Base-by-base conservation (phyloP, 345 rosid species). In the Moringa oleifera region DNA sequence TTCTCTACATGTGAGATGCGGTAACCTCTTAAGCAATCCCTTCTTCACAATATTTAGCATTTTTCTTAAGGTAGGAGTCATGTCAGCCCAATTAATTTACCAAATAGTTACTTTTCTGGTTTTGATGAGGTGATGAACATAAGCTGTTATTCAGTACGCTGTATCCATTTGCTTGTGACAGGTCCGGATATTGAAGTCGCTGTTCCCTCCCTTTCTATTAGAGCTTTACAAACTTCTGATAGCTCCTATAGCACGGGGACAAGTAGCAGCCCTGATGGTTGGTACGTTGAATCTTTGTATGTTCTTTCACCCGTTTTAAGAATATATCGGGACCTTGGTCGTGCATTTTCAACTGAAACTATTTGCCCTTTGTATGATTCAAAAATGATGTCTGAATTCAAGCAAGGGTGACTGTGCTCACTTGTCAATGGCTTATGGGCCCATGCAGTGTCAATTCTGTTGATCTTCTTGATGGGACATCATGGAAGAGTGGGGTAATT, bases 361-460 rank as follows among this genome's bases (percentile, higher is more conserved):
- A n/a, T n/a, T n/a, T n/a, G n/a, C n/a, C n/a, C n/a, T n/a, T n/a
- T n/a, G n/a, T n/a, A n/a, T n/a, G n/a, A n/a, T 2, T 11, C 47
- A 5, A 15, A 41, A 41, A 41, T 41, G 47, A 23, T 53, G 50
- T 19, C 25, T 54, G 53, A 63, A 52, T 22, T 63, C 69, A 70
- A 93, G 97, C 98, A 22, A 87, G 97, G 72, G 96, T 83, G 69
- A 90, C 96, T 25, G 86, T 72, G 20, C 28, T 89, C 70, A 93
- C 96, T 33, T 93, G 98, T 75, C 96, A 86, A 68, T 93, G 98
- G 98, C 91, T 93, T 0, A 90, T 90, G 96, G 98, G 98, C 22
- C 65, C 65, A 33, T 80, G 86, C 81, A 71, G 62, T 15, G 89
- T 90, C 59, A 88, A 86, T 59, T 68, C 86, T 36, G 74, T 93